These are phyloP conservation scores for Lipomyces sp. DNA, from an alignment of 805 yeast genomes.

Conservation along the genomic window DNA sequence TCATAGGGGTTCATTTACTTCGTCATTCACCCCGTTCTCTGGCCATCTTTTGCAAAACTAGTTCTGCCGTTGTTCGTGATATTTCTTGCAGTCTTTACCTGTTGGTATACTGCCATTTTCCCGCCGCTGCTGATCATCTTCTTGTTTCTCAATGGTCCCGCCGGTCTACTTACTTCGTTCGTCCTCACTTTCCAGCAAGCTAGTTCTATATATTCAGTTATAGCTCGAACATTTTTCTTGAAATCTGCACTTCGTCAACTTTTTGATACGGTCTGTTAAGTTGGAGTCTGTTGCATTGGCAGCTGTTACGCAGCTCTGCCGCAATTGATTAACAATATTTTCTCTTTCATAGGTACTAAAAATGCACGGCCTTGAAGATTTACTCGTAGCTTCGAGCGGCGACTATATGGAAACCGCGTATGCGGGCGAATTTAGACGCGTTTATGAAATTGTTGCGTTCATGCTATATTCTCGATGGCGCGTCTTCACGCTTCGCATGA, in stretches of 20 bases:
- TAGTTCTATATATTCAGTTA: conserved; percentile 2
- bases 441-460: not conserved
- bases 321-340: too few species aligned
- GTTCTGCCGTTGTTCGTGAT: conserved; percentile 13
- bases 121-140: conserved; percentile 18
- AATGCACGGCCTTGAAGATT: conserved; percentile 41
- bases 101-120: conserved; percentile 17
- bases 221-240: conserved; percentile 17
- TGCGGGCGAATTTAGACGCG: conserved; percentile 4
- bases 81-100: conserved; percentile 3
- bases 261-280: conserved; percentile 18
- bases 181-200: conserved; percentile 18
- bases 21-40: conserved; percentile 20
- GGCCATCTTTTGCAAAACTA: conserved; percentile 21
- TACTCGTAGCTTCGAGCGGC: conserved; percentile 40
- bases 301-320: not conserved
- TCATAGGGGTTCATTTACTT: conserved; percentile 22
- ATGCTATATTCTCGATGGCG: conserved; percentile 13
- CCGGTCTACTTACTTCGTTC: conserved; percentile 14
- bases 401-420: conserved; percentile 35
- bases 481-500: conserved; percentile 19
- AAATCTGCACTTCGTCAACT: conserved; percentile 11
- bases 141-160: conserved; percentile 21
- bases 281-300: not conserved
- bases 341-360: conserved; percentile 30